Conservation (phyloP, 2,329 filamentous ascomycete species). For the Arachnopeziza araneosa region DNA sequence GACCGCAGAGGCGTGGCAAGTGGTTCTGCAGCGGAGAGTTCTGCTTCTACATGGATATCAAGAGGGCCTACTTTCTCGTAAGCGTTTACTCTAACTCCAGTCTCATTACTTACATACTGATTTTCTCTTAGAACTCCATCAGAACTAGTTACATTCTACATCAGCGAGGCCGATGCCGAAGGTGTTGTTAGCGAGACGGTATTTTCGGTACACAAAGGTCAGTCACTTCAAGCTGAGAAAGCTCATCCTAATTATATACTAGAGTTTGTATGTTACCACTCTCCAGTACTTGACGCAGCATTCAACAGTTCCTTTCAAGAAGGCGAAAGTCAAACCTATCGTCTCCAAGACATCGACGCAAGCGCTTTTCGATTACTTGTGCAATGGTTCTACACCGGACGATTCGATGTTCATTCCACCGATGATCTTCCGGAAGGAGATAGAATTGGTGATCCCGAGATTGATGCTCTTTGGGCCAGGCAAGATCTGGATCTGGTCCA, state of each 20-base stretch:
- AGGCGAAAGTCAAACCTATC: slow-evolving; percentile 3
- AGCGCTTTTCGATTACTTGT: slow-evolving; percentile 1
- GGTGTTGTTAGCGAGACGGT: background rate
- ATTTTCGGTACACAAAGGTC: background rate
- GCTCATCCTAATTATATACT: background rate
- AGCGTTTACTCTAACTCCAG: background rate
- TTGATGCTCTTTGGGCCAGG: background rate
- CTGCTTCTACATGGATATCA: background rate
- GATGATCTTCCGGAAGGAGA: background rate
- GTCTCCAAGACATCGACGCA: slow-evolving; percentile 2
- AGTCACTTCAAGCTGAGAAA: background rate
- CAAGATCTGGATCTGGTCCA: background rate
- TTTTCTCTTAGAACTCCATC: background rate
- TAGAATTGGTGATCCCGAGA: background rate
- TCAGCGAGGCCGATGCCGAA: background rate
- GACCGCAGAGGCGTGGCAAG: background rate
- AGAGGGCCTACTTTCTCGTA: background rate
- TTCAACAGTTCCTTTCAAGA: slow-evolving; percentile 6
- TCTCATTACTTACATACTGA: background rate
- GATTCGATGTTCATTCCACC: background rate
- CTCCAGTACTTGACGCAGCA: slow-evolving; percentile 4
- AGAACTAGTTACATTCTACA: background rate
- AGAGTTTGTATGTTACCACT: slow-evolving; percentile 9
- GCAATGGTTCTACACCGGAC: slow-evolving; percentile 13
- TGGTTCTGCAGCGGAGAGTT: background rate